Conservation (phyloP, 129 eudicot species). For the Arctium minus region DNA sequence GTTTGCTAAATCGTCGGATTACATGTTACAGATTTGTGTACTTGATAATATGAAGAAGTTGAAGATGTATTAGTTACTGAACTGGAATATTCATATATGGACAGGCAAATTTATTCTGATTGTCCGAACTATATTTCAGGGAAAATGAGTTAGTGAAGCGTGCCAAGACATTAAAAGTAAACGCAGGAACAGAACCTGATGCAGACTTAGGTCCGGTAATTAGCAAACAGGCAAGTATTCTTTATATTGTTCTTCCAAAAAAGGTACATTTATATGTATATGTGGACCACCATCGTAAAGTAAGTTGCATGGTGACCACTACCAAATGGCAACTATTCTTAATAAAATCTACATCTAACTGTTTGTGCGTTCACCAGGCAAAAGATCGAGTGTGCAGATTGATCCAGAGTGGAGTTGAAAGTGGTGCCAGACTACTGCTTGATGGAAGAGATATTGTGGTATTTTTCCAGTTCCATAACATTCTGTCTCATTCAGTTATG, state of each 20-base stretch:
- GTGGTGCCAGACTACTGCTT: constrained; percentile 82
- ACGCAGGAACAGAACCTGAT: constrained; percentile 82
- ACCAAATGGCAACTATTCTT: neutral
- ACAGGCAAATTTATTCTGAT: neutral
- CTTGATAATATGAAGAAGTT: neutral
- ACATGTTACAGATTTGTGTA: neutral
- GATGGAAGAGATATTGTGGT: constrained; percentile 96
- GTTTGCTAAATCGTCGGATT: neutral
- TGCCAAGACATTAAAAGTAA: constrained; percentile 81
- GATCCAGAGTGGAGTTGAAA: constrained; percentile 80
- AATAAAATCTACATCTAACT: neutral
- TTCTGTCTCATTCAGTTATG: neutral
- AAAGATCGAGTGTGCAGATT: constrained; percentile 77
- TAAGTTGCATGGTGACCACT: neutral
- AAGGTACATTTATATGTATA: neutral
- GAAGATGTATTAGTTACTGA: neutral
- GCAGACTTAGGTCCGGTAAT: constrained; percentile 99
- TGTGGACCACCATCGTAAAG: neutral
- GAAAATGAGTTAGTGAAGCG: constrained; percentile 83
- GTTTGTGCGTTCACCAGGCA: constrained; percentile 49
- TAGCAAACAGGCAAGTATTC: constrained; percentile 74
- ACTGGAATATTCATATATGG: neutral
- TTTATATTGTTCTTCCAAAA: neutral
- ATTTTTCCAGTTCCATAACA: neutral
- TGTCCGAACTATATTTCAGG: constrained; percentile 37